These are phyloP conservation scores for Apiospora arundinis DNA, from an alignment of 2,329 filamentous ascomycete genomes.

Conservation along the genomic window DNA sequence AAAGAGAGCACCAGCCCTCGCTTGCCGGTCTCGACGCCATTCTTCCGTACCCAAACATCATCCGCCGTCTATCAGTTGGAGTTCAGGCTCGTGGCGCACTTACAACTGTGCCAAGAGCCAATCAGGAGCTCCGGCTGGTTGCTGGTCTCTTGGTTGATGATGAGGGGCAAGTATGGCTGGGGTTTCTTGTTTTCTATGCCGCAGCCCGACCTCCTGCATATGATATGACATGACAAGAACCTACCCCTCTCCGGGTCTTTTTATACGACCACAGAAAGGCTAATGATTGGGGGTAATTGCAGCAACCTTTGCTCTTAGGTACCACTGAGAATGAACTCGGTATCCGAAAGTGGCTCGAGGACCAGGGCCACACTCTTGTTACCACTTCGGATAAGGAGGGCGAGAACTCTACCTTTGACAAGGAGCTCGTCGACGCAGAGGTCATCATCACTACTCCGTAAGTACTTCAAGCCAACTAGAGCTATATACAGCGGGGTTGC, in stretches of 20 bases:
- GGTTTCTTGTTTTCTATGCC: not conserved
- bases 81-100: not conserved
- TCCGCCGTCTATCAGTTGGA: constrained; percentile 1
- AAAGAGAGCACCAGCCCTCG: not conserved
- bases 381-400: constrained; percentile 99
- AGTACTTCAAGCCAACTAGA: constrained; percentile 35
- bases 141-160: not conserved
- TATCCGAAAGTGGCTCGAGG: constrained; percentile 96
- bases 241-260: constrained; percentile 25
- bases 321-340: constrained; percentile 99
- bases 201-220: constrained; percentile 13
- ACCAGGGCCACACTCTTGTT: constrained; percentile 92
- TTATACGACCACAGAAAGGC: constrained; percentile 13
- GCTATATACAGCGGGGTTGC: not conserved
- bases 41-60: constrained; percentile 8
- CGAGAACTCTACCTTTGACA: constrained; percentile 89
- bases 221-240: constrained; percentile 31
- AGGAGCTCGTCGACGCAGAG: constrained; percentile 95
- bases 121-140: not conserved
- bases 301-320: constrained; percentile 84
- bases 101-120: constrained; percentile 14
- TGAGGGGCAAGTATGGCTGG: constrained; percentile 8
- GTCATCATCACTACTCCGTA: constrained; percentile 99
- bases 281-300: constrained; percentile 27
- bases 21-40: no score